Percentiles rank a stretch among this genome's conserved stretches.
Evolutionary conservation across 1,284 basidiomycete genomes (phyloP).

Genomic region (Apiotrichum sp.): DNA sequence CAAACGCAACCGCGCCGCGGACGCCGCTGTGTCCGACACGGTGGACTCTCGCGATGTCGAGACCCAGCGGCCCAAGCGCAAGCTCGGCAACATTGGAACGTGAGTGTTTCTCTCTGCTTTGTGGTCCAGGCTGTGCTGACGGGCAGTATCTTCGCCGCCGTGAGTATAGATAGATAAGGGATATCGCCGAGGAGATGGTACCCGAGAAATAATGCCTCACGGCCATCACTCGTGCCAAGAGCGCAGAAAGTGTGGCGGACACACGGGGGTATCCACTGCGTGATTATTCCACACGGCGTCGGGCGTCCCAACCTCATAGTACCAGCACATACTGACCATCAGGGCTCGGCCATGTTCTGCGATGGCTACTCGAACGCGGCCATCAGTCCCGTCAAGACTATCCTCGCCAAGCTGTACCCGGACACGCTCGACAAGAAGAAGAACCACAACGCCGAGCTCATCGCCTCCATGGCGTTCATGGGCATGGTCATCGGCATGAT

Average conservation of each 20-base stretch:
- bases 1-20: no score
- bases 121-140: not conserved
- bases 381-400: constrained; percentile 56
- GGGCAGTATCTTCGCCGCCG: constrained; percentile 1
- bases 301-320: no score
- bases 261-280: no score
- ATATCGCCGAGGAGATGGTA: no score
- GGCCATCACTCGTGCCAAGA: no score
- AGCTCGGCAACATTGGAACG: constrained; percentile 1
- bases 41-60: not conserved
- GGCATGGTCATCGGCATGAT: constrained; percentile 67
- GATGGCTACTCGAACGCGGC: constrained; percentile 75
- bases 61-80: not conserved
- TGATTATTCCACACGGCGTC: no score
- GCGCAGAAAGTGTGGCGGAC: no score
- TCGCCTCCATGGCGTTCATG: constrained; percentile 53
- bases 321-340: no score
- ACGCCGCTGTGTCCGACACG: no score
- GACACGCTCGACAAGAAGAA: constrained; percentile 45
- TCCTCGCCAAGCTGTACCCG: constrained; percentile 61
- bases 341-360: constrained; percentile 74
- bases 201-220: no score
- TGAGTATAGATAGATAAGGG: not conserved
- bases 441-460: constrained; percentile 15
- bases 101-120: not conserved